Evolutionary conservation across 2,329 filamentous ascomycete species (phyloP).

Genomic region (Fusarium xyrophilum): DNA sequence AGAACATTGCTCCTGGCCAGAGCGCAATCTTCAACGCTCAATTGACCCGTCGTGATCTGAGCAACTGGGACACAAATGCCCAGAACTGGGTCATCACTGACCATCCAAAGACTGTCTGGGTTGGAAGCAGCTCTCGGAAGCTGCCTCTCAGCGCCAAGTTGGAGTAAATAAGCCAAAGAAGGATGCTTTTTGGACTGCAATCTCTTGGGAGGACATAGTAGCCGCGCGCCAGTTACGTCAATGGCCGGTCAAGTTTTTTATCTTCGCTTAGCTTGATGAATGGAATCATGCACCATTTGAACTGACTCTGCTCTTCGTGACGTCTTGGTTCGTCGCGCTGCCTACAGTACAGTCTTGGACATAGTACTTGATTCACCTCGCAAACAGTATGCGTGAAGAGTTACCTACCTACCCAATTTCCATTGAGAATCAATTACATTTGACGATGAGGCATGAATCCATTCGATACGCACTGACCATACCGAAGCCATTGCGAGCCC

Average conservation of each 20-base stretch:
- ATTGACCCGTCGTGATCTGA: constrained; percentile 80
- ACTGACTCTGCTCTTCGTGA: neutral
- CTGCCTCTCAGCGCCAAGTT: constrained; percentile 51
- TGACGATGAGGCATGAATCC: fast-evolving
- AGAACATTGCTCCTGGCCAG: constrained; percentile 71
- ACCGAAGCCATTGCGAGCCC: fast-evolving
- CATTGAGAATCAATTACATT: neutral
- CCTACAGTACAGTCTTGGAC: neutral
- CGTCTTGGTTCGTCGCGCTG: too few relatives aligned
- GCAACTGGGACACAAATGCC: constrained; percentile 79
- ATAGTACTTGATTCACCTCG: neutral
- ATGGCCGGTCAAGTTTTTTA: constrained; percentile 13
- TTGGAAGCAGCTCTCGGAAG: constrained; percentile 63
- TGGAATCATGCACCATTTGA: neutral
- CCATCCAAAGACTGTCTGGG: constrained; percentile 60
- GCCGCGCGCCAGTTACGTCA: constrained; percentile 6
- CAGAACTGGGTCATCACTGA: constrained; percentile 82
- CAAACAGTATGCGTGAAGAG: too few relatives aligned
- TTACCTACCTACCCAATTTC: neutral
- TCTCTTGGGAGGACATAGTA: neutral
- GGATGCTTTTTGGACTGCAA: neutral
- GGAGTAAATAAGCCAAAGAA: neutral
- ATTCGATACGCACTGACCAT: fast-evolving
- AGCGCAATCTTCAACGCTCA: constrained; percentile 70
- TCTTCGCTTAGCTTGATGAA: constrained; percentile 3